Conservation (phyloP, 352 stramenopile species). For the Globisporangium alternatum region DNA sequence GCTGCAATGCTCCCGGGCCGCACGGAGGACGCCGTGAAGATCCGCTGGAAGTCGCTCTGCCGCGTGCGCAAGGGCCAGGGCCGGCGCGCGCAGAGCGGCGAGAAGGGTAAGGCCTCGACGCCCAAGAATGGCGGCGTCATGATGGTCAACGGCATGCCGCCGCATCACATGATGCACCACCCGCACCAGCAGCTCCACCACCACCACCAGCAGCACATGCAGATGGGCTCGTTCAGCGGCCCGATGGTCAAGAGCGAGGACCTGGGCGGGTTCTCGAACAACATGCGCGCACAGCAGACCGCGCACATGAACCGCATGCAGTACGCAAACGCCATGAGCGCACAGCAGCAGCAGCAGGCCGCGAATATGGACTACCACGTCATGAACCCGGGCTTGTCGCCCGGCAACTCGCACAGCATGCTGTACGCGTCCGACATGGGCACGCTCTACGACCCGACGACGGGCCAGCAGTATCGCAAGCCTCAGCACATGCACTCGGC, state of each 20-base stretch:
- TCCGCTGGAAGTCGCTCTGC: conserved; percentile 89
- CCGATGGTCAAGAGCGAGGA: conserved; percentile 71
- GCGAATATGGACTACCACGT: conserved; percentile 20
- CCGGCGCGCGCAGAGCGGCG: conserved; percentile 31
- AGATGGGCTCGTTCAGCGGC: conserved; percentile 30
- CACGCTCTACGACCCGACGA: conserved; percentile 48
- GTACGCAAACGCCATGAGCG: conserved; percentile 25
- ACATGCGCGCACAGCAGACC: conserved; percentile 42
- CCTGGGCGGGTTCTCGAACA: conserved; percentile 39
- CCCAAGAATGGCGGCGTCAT: conserved; percentile 17
- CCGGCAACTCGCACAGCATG: conserved; percentile 20
- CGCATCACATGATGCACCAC: conserved; percentile 18
- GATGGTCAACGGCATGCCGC: conserved; percentile 8
- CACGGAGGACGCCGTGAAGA: conserved; percentile 91
- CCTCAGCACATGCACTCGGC: conserved; percentile 13
- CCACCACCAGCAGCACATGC: neutral
- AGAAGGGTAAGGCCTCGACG: conserved; percentile 38
- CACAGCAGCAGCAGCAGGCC: conserved; percentile 24
- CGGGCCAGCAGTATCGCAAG: conserved; percentile 53
- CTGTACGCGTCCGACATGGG: conserved; percentile 46
- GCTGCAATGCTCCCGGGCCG: conserved; percentile 85
- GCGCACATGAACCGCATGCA: conserved; percentile 26
- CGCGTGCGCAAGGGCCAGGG: conserved; percentile 67
- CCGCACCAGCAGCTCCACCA: conserved; percentile 3
- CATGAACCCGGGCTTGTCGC: conserved; percentile 14